phyloP scores from a whole-genome alignment of 805 yeast species.

The Metschnikowia koreensis region DNA sequence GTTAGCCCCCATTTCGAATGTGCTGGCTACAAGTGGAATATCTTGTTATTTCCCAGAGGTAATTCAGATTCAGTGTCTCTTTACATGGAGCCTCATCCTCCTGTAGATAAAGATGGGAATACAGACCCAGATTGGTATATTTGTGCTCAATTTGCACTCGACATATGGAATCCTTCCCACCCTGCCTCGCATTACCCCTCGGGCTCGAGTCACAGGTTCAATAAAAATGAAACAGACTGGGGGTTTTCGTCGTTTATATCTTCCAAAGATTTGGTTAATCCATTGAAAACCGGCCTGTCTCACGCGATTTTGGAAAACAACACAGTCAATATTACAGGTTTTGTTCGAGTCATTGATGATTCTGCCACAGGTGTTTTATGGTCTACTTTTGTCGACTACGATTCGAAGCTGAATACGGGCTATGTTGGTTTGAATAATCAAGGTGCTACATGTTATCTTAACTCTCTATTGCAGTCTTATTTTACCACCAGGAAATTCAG shows the following conservation, averaged over 20 bases:
- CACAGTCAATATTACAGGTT: conserved; percentile 68
- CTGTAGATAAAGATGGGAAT: conserved; percentile 24
- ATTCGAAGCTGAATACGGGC: conserved; percentile 85
- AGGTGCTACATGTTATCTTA: conserved; percentile 97
- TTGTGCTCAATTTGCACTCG: conserved; percentile 89
- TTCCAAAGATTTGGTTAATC: conserved; percentile 42
- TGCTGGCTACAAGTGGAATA: conserved; percentile 66
- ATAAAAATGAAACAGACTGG: conserved; percentile 83
- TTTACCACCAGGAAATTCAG: conserved; percentile 82
- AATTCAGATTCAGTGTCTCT: conserved; percentile 61
- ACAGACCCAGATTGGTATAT: conserved; percentile 62
- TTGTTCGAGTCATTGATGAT: conserved; percentile 75
- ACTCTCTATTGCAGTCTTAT: conserved; percentile 87
- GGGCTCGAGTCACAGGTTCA: conserved; percentile 77
- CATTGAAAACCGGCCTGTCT: conserved; percentile 20
- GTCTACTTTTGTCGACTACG: conserved; percentile 82
- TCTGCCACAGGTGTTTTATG: conserved; percentile 89
- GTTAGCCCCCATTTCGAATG: conserved; percentile 49
- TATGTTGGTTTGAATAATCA: conserved; percentile 92
- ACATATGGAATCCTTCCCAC: conserved; percentile 76
- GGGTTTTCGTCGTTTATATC: conserved; percentile 76
- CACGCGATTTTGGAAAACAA: conserved; percentile 50
- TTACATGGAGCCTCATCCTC: conserved; percentile 74
- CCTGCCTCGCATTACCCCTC: conserved; percentile 59
- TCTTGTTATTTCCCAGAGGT: conserved; percentile 77